A percentile compares a stretch with the other conserved stretches of the same genome.
Evolutionary conservation across 2,329 filamentous ascomycete species (phyloP).

Genomic region (Colletotrichum tabaci): DNA sequence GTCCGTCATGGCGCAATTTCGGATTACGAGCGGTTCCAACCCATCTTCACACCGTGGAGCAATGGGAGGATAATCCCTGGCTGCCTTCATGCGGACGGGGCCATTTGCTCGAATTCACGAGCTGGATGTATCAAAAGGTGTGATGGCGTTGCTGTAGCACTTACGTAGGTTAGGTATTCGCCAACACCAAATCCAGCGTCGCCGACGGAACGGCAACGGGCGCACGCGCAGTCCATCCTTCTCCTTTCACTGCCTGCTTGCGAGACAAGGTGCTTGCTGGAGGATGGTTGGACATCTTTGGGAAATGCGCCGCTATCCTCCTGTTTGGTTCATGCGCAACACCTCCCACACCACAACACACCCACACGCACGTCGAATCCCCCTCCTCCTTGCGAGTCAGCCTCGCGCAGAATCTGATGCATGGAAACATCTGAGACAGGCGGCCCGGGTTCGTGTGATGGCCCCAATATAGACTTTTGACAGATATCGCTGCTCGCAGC

Average conservation of each 20-base stretch:
- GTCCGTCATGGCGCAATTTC: conserved; percentile 6
- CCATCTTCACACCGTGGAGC: neutral
- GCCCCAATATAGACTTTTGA: conserved; percentile 29
- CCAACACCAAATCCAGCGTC: neutral
- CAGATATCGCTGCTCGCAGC: conserved; percentile 27
- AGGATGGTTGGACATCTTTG: neutral
- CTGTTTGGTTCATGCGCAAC: conserved; percentile 26
- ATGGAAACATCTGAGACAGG: conserved; percentile 34
- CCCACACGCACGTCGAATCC: neutral
- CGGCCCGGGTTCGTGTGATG: conserved; percentile 33
- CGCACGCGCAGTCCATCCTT: neutral
- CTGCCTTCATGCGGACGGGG: neutral
- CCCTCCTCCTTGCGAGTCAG: conserved; percentile 29
- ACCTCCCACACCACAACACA: neutral
- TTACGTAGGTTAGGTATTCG: neutral
- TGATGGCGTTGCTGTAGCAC: conserved; percentile 15
- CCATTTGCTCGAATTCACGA: conserved; percentile 5
- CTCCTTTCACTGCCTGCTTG: neutral
- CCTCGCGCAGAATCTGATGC: conserved; percentile 33
- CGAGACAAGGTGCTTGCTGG: neutral
- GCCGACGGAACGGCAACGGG: neutral
- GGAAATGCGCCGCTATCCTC: conserved; percentile 14
- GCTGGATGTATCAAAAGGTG: conserved; percentile 15
- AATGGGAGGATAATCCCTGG: neutral
- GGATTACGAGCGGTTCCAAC: neutral